These are phyloP conservation scores for Calcarisporium arbuscula DNA, from an alignment of 2,329 filamentous ascomycete species.

Conservation along the genomic window DNA sequence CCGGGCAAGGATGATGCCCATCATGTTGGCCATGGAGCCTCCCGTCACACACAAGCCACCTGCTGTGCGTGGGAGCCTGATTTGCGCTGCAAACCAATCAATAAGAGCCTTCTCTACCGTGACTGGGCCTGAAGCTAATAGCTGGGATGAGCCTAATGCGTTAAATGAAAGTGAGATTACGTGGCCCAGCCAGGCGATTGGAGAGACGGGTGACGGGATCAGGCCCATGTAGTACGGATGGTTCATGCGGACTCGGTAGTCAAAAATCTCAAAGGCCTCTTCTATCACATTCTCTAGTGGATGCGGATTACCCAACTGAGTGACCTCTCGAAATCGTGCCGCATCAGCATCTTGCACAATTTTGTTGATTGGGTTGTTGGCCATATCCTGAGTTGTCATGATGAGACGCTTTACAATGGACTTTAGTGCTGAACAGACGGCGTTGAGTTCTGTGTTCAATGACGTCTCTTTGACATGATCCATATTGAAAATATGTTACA, in stretches of 20 bases:
- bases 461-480: too few relatives aligned
- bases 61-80: conserved; percentile 11
- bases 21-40: conserved; percentile 20
- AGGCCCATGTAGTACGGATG: conserved; percentile 15
- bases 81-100: conserved; percentile 13
- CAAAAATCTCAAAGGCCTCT: conserved; percentile 7
- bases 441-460: too few relatives aligned
- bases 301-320: too few relatives aligned
- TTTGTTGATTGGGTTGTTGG: too few relatives aligned
- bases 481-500: too few relatives aligned
- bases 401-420: too few relatives aligned
- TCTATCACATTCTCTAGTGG: too few relatives aligned
- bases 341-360: too few relatives aligned
- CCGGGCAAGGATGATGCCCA: conserved; percentile 15
- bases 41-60: conserved; percentile 18
- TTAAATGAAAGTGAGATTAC: conserved; percentile 15
- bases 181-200: conserved; percentile 18
- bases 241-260: conserved; percentile 8
- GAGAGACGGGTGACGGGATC: conserved; percentile 16
- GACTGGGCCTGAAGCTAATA: conserved; percentile 15
- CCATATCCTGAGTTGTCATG: too few relatives aligned
- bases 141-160: conserved; percentile 11
- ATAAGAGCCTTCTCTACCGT: conserved; percentile 18
- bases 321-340: too few relatives aligned
- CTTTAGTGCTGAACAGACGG: too few relatives aligned